These are phyloP conservation scores for Gypsophila paniculata DNA, from an alignment of 179 eudicot species.

Conservation along the genomic window DNA sequence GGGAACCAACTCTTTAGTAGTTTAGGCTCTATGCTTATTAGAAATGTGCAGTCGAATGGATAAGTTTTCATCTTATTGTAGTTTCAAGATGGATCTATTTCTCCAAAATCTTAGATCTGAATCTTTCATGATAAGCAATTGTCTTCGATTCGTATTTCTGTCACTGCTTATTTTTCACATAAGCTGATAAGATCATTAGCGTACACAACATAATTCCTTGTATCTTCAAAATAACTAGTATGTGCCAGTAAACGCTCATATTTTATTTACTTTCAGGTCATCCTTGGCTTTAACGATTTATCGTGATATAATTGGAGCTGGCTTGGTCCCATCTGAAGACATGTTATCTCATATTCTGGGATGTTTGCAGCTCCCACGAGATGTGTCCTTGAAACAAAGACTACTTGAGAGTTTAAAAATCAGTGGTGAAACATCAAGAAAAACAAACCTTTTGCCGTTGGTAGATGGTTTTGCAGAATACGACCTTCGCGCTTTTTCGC, in stretches of 20 bases:
- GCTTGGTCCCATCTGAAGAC: constrained; percentile 59
- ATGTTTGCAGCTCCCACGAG: constrained; percentile 78
- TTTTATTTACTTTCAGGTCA: constrained; percentile 52
- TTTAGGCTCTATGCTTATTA: not conserved
- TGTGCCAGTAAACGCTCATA: not conserved
- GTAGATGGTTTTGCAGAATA: constrained; percentile 94
- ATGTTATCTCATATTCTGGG: constrained; percentile 73
- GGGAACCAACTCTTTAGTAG: not conserved
- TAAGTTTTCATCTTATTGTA: no score
- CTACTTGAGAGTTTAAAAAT: constrained; percentile 64
- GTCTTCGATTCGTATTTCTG: not conserved
- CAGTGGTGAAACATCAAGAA: constrained; percentile 42
- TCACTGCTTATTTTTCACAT: constrained; percentile 10
- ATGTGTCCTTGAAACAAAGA: constrained; percentile 50
- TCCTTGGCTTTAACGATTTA: constrained; percentile 70
- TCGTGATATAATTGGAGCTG: constrained; percentile 71
- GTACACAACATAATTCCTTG: not conserved
- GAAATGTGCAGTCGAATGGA: not conserved
- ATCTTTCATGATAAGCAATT: constrained; percentile 7
- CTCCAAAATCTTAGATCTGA: not conserved
- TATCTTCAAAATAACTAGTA: not conserved
- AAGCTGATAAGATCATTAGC: not conserved
- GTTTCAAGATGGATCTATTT: not conserved
- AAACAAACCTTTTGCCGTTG: constrained; percentile 56
- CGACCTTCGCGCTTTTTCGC: constrained; percentile 88